phyloP scores from a whole-genome alignment of 768 basidiomycete genomes.

The Pisolithus albus region DNA sequence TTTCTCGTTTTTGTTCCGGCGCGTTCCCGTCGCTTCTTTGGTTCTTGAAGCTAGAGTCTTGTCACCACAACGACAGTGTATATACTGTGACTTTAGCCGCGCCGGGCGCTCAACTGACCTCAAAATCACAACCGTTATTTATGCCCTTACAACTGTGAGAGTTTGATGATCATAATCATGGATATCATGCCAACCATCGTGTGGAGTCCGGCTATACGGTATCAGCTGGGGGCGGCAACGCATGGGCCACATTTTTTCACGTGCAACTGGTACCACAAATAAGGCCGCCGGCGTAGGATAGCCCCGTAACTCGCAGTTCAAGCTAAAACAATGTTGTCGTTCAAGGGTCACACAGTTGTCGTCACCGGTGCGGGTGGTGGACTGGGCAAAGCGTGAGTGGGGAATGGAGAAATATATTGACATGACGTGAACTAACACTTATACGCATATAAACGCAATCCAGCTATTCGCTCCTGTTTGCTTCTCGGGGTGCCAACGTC shows the following conservation, averaged over 20 bases:
- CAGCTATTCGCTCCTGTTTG: conserved; percentile 88
- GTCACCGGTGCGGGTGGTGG: conserved; percentile 96
- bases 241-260: conserved; percentile 4
- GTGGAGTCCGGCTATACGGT: neutral
- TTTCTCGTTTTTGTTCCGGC: conserved; percentile 20
- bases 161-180: too few relatives aligned
- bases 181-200: neutral
- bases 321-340: conserved; percentile 40
- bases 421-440: neutral
- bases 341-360: conserved; percentile 87
- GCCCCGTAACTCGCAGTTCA: neutral
- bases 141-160: neutral
- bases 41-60: conserved; percentile 11
- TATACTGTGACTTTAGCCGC: conserved; percentile 28
- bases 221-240: too few relatives aligned
- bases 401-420: neutral
- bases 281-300: neutral
- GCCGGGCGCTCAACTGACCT: conserved; percentile 23
- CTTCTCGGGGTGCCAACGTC: conserved; percentile 87
- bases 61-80: conserved; percentile 21
- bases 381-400: conserved; percentile 78
- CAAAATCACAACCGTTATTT: conserved; percentile 22
- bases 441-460: neutral
- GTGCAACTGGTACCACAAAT: conserved; percentile 5
- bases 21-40: conserved; percentile 21